Percentiles rank a stretch among this genome's conserved stretches.
These are phyloP conservation scores for Clavariopsis aquatica DNA, from an alignment of 495 filamentous ascomycete species.

Conservation along the genomic window DNA sequence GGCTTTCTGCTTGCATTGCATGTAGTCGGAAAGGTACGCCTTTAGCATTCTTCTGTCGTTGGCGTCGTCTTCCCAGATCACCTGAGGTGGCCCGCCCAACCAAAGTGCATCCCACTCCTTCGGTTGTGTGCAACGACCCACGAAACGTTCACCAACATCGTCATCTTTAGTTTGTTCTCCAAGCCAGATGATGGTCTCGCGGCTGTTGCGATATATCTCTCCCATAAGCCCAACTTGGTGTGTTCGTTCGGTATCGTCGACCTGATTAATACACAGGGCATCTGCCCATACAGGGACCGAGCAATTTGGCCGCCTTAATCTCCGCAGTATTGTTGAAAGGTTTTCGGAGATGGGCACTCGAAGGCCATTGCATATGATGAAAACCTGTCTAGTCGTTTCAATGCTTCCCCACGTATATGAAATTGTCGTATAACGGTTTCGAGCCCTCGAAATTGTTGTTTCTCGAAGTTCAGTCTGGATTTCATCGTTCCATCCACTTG, in stretches of 20 bases:
- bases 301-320: constrained; percentile 9
- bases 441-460: neutral
- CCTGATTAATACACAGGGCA: constrained; percentile 21
- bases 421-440: constrained; percentile 10
- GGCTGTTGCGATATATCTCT: constrained; percentile 13
- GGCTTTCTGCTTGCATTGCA: neutral
- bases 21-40: neutral
- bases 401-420: constrained; percentile 23
- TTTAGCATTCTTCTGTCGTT: constrained; percentile 5
- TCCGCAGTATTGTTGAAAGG: constrained; percentile 19
- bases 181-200: constrained; percentile 21
- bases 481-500: constrained; percentile 8
- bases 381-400: neutral
- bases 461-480: constrained; percentile 1
- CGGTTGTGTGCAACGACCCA: neutral
- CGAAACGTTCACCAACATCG: constrained; percentile 2
- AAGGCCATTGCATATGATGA: constrained; percentile 16
- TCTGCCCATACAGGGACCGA: constrained; percentile 19
- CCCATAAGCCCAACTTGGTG: constrained; percentile 30
- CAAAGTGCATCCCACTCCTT: neutral
- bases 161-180: constrained; percentile 12
- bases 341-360: constrained; percentile 17
- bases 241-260: constrained; percentile 10
- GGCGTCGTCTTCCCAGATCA: constrained; percentile 7
- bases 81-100: constrained; percentile 5